phyloP scores from a whole-genome alignment of 768 basidiomycete genomes.

The Termitomyces sp. region DNA sequence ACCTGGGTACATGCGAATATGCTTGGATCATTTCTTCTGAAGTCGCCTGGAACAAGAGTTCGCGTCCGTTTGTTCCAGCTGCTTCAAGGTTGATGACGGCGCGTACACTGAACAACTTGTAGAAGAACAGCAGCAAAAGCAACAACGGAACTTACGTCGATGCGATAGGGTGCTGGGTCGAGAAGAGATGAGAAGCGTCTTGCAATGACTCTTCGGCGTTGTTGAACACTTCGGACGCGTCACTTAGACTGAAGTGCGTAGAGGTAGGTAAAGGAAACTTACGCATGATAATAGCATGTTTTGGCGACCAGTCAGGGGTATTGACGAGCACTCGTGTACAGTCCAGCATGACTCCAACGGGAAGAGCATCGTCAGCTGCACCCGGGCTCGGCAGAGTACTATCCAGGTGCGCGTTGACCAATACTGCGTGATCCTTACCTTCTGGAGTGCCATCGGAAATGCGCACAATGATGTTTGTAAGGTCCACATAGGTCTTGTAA shows the following conservation, averaged over 20 bases:
- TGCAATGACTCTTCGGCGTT: constrained; percentile 93
- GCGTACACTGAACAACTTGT: constrained; percentile 51
- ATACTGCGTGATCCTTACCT: constrained; percentile 75
- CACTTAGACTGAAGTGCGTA: background rate
- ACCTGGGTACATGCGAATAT: constrained; percentile 81
- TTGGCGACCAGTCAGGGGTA: constrained; percentile 66
- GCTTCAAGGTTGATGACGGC: constrained; percentile 92
- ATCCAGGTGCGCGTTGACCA: constrained; percentile 88
- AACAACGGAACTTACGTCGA: constrained; percentile 45
- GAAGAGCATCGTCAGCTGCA: constrained; percentile 82
- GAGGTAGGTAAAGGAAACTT: constrained; percentile 23
- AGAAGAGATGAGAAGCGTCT: constrained; percentile 90
- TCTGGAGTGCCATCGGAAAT: constrained; percentile 70
- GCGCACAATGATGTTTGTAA: constrained; percentile 87
- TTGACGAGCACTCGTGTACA: constrained; percentile 70
- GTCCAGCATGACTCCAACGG: constrained; percentile 91
- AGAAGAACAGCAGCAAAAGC: background rate
- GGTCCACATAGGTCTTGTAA: constrained; percentile 81
- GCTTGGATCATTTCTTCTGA: constrained; percentile 93
- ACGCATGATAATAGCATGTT: constrained; percentile 80
- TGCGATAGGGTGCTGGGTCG: constrained; percentile 79
- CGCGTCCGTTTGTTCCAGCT: constrained; percentile 82
- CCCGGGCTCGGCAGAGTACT: constrained; percentile 70
- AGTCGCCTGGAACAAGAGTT: constrained; percentile 93
- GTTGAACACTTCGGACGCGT: constrained; percentile 68